Evolutionary conservation across 139 green algal species (phyloP), one percentile per base, ranked within the genome.

Genomic region (Coccomyxa sp.): DNA sequence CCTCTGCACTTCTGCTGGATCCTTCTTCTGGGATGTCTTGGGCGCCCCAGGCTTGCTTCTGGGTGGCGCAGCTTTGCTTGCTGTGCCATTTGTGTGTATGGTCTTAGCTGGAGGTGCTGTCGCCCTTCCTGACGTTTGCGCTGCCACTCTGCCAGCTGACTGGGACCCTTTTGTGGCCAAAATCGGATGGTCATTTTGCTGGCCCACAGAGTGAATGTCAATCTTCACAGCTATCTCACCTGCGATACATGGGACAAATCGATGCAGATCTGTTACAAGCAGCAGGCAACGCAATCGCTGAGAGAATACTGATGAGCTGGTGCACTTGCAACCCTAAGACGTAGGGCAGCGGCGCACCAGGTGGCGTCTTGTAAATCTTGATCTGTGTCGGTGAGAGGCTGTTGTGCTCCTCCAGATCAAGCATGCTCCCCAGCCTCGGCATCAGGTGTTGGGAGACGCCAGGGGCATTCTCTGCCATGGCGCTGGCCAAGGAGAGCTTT

Each of bases 341-440:
- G 22, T 33, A 2, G 34, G 31, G 37, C 31, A 39, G 27, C 8
- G 31, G 55, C 37, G 18, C 39, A 78, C 90, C 90, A 78, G 87
- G 78, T 2, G 91, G 87, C 1, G 92, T 96, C 16, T 83, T 78
- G 69, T 75, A 95, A 74, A 94, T 90, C 14, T 74, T 77, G 36
- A 90, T 41, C 39, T 93, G 81, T 0, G 81, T 81, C 14, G 79
- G 64, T 27, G 78, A 88, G 9, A 95, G 84, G 22, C 78, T 75
- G 75, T 94, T 87, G 74, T 93, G 89, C 44, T 86, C 84, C 7
- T 64, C 39, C 33, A 55, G 84, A 69, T 85, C 74, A 38, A 91
- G 78, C 70, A 82, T 44, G 27, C 68, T 36, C 7, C 38, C 34
- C 64, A 93, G 70, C 29, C 76, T 73, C 22, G 39, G 39, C 78